Base-by-base conservation (phyloP, 768 basidiomycete genomes). In the Rhodotorula diobovata region DNA sequence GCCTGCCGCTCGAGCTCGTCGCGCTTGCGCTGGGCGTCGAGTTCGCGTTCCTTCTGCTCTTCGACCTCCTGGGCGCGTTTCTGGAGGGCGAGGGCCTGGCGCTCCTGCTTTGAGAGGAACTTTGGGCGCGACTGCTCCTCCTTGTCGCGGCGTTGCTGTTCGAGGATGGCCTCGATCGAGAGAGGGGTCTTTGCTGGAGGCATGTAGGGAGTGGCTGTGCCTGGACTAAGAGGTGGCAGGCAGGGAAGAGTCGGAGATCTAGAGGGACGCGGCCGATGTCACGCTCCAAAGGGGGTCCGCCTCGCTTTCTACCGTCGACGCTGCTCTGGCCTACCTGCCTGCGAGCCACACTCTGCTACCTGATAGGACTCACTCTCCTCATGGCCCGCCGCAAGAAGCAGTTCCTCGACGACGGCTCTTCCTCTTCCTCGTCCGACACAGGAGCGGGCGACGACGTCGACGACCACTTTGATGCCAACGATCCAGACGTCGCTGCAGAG, bases 71-170 rank as follows among this genome's bases (percentile, higher is more conserved):
- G 85, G 30, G 88, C 85, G 23, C 95, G 88, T 76, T 91, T 90
- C 25, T 88, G 87, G 70, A 97, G 90, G 7, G 95, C 95, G 46
- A 96, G 81, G 78, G 87, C 87, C 28, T 91, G 91, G 60, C 95
- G 87, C 77, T 96, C 90, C 74, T 93, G 91, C 81, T 91, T 98
- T 5, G 90, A 87, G 23, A 98, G 84, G 83, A 98, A 98, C 81
- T 87, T 95, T 46, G 95, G 95, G 85, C 92, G 96, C 61, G 93
- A 83, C 60, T 92, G 90, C 2, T 89, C 90, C 70, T 96, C 93
- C 77, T 89, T 92, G 79, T 95, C 93, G 48, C 84, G 86, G 76
- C 86, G 88, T 81, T 98, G 95, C 81, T 89, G 90, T 76, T 89
- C 87, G 35, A 98, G 83, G 70, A 97, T 82, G 48, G 86, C 84